Evolutionary conservation across 176 grass and related monocot genomes (phyloP), one percentile per base, ranked within the genome.

Genomic region (Microstegium vimineum): DNA sequence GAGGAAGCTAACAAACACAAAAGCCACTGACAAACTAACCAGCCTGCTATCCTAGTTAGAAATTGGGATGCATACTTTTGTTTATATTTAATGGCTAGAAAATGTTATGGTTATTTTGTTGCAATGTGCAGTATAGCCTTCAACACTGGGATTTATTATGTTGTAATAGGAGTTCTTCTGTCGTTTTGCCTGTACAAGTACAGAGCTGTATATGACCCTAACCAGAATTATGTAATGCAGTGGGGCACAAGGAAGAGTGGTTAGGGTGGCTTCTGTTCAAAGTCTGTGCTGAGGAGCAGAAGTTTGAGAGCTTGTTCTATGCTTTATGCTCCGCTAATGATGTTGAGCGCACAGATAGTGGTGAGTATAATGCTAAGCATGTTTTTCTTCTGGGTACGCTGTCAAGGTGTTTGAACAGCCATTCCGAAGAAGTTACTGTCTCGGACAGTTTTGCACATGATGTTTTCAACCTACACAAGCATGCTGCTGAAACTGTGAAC

Each of bases 241-340:
- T 59, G 86, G 93, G 66, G n/a, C 86, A 90, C 79, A 84, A 91
- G 80, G 96, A 93, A 82, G 92, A 93, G 62, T 98, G 96, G 96
- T 42, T 98, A 49, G 90, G 93, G 47, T 98, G 93, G 96, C 87
- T 98, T 81, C 77, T 98, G 22, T 87, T 93, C 82, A 95, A 98
- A 90, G 81, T 88, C 76, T 98, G 87, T 83, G 87, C 90, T 52
- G 96, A 95, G 65, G 90, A 87, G 46, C 67, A 82, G 82, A 93
- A 84, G 62, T 93, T 93, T 59, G 49, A 86, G 42, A 45, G 8
- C 46, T 81, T 98, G 69, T 95, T 95, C 85, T 8, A 12, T 25
- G 68, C 81, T 32, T 86, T 98, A 79, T 78, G 16, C 80, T 89
- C 86, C 79, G 27, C 34, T 69, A 27, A 87, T 79, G 72, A 79